Evolutionary conservation across 1,284 basidiomycete genomes (phyloP), one percentile per base, ranked within the genome.

Genomic region (Boletus mariae): DNA sequence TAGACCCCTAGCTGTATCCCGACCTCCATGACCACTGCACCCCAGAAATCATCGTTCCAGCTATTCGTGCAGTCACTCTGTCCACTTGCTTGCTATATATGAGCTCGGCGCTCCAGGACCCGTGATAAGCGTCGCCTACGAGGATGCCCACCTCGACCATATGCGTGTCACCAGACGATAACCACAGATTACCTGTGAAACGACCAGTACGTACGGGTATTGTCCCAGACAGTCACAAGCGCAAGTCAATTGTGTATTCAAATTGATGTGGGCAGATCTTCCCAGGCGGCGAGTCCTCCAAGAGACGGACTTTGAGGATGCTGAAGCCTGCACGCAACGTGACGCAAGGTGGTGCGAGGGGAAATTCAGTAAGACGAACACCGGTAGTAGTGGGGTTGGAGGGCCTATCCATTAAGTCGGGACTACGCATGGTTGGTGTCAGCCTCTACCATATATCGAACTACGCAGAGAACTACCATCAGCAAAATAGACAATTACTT

Each of bases 151-250:
- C 42, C 66, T 69, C 23, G 59, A 59, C 11, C 68, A 73, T 48
- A 65, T 74, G 63, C 66, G 67, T n/a, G 57, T 59, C 8, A 68
- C 71, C 69, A 1, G 54, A 63, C 3, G 58, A 65, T 7, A 79
- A 75, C 54, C 45, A 60, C 64, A 26, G 71, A 76, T 8, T 70
- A 78, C 60, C 56, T 79, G 5, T 75, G 72, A 13, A 70, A 77
- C 34, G 68, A 69, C 42, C 62, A 71, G 76, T 78, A 45, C 20
- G 67, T 57, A 26, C 26, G 32, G 1, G 12, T 23, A 5, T 45
- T 10, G 20, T 20, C 20, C 20, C 20, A 2, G 20, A 20, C 20
- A 20, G 20, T 20, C 20, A 20, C 20, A 20, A 20, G 20, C 20
- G 20, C 20, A 2, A 20, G 20, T 20, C 20, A 20, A 20, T 20